Percentiles rank a stretch among this genome's conserved stretches.
These are phyloP conservation scores for Euptelea pleiosperma DNA, from an alignment of 164 flowering plant species.

Conservation along the genomic window DNA sequence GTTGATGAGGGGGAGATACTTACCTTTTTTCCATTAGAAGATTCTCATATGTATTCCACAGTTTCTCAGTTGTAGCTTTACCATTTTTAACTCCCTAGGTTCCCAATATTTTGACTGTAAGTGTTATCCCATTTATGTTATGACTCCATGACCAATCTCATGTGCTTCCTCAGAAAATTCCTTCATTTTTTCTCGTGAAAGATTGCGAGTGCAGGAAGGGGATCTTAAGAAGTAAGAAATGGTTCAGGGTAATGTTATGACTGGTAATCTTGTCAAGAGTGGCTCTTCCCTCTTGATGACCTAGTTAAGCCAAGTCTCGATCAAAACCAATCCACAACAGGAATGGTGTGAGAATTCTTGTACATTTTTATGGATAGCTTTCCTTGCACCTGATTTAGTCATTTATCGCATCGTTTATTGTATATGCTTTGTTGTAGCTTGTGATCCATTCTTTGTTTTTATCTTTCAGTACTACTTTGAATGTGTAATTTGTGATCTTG, in stretches of 20 bases:
- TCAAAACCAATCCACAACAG: background rate
- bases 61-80: too few species aligned
- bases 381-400: background rate
- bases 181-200: background rate
- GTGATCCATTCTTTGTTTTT: conserved; percentile 4
- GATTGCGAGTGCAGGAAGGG: background rate
- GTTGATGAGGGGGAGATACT: too few species aligned
- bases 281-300: background rate
- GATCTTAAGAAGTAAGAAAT: too few species aligned
- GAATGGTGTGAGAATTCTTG: background rate
- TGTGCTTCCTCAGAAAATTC: too few species aligned
- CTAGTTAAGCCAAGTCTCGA: background rate
- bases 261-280: background rate
- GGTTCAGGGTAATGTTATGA: too few species aligned
- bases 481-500: conserved; percentile 92
- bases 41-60: too few species aligned
- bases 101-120: too few species aligned
- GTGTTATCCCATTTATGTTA: too few species aligned
- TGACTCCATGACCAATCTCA: too few species aligned
- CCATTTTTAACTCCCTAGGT: too few species aligned
- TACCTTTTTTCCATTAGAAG: too few species aligned
- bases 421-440: background rate
- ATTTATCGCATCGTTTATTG: background rate
- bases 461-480: conserved; percentile 83
- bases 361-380: background rate